phyloP scores from a whole-genome alignment of 192 early-diverging fungal species.

The Coemansia sp. region DNA sequence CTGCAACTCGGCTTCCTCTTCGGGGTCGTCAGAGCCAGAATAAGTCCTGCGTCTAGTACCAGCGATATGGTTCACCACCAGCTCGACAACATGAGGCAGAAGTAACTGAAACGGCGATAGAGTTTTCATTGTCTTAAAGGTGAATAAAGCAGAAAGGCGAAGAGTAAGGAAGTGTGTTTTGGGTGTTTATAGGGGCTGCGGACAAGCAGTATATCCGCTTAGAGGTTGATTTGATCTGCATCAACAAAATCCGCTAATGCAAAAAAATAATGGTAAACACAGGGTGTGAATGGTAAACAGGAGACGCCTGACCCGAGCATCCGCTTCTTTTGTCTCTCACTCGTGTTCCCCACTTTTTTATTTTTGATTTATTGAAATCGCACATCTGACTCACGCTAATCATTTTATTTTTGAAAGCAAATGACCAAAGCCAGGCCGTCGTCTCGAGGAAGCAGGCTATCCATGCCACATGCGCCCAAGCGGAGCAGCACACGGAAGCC shows the following conservation, averaged over 20 bases:
- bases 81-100: background rate
- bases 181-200: background rate
- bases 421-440: constrained; percentile 41
- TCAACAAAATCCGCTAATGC: background rate
- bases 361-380: background rate
- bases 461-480: constrained; percentile 12
- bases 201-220: background rate
- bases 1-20: background rate
- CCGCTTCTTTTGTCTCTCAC: background rate
- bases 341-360: background rate
- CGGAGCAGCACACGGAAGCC: constrained; percentile 16
- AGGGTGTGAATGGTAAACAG: constrained; percentile 12
- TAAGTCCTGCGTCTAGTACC: too few species aligned
- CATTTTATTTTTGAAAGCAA: background rate
- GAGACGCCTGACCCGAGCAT: background rate
- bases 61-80: constrained; percentile 6
- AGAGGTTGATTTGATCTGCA: background rate
- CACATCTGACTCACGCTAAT: background rate
- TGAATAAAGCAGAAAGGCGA: background rate
- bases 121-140: background rate
- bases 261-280: constrained; percentile 13
- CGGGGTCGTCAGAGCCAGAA: background rate
- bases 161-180: background rate
- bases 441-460: constrained; percentile 25
- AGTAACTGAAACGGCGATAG: background rate